Evolutionary conservation across 106 monocot species (phyloP).

Genomic region (Amphibolis antarctica): DNA sequence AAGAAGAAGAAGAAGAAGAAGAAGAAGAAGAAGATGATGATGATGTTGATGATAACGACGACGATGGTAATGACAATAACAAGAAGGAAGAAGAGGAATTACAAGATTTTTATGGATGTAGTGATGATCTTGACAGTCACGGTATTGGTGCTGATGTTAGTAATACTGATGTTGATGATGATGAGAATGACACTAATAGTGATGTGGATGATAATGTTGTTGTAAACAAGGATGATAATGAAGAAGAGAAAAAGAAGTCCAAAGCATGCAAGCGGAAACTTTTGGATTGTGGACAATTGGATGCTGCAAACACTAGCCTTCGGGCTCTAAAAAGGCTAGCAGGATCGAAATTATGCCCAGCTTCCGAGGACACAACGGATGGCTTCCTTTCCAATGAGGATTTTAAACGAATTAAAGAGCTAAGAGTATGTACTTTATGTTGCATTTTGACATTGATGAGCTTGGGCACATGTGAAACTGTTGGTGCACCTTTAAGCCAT

Average conservation of each 20-base stretch:
- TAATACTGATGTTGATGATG: neutral
- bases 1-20: conserved; percentile 4
- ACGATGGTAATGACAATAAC: conserved; percentile 6
- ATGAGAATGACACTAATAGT: neutral
- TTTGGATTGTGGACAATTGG: conserved; percentile 31
- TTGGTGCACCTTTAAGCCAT: too few species aligned
- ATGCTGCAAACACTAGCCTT: conserved; percentile 63
- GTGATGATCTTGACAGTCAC: too few species aligned
- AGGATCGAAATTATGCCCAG: conserved; percentile 18
- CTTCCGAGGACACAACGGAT: conserved; percentile 25
- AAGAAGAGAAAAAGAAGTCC: conserved; percentile 14
- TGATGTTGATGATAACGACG: conserved; percentile 11
- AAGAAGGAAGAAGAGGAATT: conserved; percentile 9
- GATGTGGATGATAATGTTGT: conserved; percentile 15
- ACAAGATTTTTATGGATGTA: neutral
- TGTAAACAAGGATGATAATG: conserved; percentile 10
- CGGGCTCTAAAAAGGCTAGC: conserved; percentile 69
- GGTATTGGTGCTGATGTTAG: conserved; percentile 14
- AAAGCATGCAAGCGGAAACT: conserved; percentile 60
- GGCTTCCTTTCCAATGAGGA: conserved; percentile 91
- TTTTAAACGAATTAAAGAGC: conserved; percentile 71
- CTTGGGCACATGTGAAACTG: neutral
- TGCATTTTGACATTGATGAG: neutral
- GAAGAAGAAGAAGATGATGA: conserved; percentile 14
- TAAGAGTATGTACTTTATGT: conserved; percentile 39